Evolutionary conservation across 163 green algal genomes (phyloP).

Genomic region (Volvox carteri): DNA sequence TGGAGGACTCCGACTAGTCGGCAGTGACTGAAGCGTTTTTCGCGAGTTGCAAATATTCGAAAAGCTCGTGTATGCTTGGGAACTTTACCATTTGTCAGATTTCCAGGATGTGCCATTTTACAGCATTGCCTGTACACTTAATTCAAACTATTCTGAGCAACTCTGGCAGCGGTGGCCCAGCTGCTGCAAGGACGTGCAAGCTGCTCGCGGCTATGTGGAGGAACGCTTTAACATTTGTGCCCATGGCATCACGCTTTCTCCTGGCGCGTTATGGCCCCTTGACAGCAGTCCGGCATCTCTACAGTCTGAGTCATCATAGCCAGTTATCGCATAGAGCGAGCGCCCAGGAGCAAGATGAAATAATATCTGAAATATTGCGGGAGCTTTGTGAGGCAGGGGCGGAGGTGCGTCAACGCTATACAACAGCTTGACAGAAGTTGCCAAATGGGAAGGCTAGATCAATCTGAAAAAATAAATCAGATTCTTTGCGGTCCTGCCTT

Average conservation of each 20-base stretch:
- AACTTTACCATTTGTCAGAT: not conserved
- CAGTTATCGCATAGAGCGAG: not conserved
- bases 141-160: not conserved
- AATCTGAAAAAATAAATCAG: not conserved
- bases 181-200: not conserved
- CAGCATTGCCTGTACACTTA: not conserved
- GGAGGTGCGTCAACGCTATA: not conserved
- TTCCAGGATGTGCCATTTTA: not conserved
- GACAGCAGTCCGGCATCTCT: not conserved
- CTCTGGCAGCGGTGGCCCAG: not conserved
- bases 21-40: no score
- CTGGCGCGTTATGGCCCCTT: not conserved
- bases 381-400: not conserved
- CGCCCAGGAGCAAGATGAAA: not conserved
- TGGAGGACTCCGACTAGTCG: no score
- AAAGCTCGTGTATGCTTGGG: not conserved
- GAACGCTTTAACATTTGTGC: not conserved
- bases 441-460: not conserved
- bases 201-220: not conserved
- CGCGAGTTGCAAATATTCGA: no score
- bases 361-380: not conserved
- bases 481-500: not conserved
- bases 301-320: not conserved
- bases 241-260: not conserved
- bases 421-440: not conserved